Evolutionary conservation across 257 asterid genomes (phyloP).

Genomic region (Salvia miltiorrhiza): DNA sequence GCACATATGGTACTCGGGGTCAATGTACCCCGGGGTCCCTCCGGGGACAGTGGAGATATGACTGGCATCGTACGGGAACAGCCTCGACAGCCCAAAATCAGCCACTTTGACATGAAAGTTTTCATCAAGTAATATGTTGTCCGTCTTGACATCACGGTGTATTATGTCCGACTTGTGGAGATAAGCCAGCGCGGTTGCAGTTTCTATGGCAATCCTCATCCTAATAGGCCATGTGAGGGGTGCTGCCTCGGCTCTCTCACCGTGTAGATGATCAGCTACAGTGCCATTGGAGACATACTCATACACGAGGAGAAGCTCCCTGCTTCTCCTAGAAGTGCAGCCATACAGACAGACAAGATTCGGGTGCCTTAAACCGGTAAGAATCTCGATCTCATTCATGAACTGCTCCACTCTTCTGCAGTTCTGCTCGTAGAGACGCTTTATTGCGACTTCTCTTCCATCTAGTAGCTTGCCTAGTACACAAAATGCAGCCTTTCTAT

Average conservation of each 20-base stretch:
- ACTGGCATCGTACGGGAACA: constrained; percentile 53
- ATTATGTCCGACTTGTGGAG: constrained; percentile 64
- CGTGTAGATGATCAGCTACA: constrained; percentile 65
- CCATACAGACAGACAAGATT: constrained; percentile 71
- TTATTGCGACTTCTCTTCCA: constrained; percentile 81
- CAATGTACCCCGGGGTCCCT: constrained; percentile 73
- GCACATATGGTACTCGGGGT: constrained; percentile 63
- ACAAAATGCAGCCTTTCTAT: too few species aligned
- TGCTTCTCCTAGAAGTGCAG: constrained; percentile 64
- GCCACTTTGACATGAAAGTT: constrained; percentile 63
- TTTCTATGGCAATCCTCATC: constrained; percentile 64
- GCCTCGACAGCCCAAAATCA: constrained; percentile 71
- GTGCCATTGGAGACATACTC: constrained; percentile 70
- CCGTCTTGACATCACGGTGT: constrained; percentile 67
- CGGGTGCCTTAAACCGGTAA: constrained; percentile 52
- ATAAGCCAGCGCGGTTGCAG: constrained; percentile 57
- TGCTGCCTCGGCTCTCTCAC: constrained; percentile 35
- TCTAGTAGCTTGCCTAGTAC: constrained; percentile 57
- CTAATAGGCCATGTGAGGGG: constrained; percentile 53
- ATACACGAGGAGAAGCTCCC: constrained; percentile 67
- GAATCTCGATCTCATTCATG: constrained; percentile 60
- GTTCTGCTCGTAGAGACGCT: constrained; percentile 70
- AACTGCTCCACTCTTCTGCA: constrained; percentile 62
- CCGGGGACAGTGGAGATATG: constrained; percentile 78
- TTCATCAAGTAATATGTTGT: constrained; percentile 60